Conservation (phyloP, 2,329 filamentous ascomycete species). For the Dactylonectria estremocensis region DNA sequence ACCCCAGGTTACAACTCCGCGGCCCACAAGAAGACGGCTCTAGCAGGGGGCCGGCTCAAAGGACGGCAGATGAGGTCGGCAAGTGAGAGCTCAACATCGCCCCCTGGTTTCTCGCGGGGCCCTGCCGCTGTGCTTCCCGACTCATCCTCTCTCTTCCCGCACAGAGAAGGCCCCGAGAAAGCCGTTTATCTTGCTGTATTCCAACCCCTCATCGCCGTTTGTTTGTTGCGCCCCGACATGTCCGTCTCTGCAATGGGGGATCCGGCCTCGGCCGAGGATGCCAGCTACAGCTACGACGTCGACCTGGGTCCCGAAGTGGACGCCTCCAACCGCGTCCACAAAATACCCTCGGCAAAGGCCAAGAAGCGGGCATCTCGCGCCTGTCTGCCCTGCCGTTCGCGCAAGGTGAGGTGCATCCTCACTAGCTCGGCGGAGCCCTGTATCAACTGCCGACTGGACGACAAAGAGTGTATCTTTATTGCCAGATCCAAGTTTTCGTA, state of each 20-base stretch:
- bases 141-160: constrained; percentile 7
- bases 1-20: constrained; percentile 18
- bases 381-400: constrained; percentile 42
- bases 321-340: constrained; percentile 15
- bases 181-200: not conserved
- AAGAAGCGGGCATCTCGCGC: constrained; percentile 44
- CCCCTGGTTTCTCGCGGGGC: constrained; percentile 10
- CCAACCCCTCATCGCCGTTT: not conserved
- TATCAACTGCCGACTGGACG: constrained; percentile 46
- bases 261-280: constrained; percentile 7
- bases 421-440: constrained; percentile 42
- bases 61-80: constrained; percentile 22
- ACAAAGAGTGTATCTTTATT: constrained; percentile 44
- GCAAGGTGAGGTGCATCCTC: constrained; percentile 47
- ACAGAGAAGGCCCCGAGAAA: not conserved
- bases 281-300: constrained; percentile 16
- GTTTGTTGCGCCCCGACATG: not conserved
- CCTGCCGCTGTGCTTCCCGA: constrained; percentile 1
- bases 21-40: constrained; percentile 7
- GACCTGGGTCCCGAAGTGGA: constrained; percentile 17
- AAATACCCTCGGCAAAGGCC: constrained; percentile 29
- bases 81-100: not conserved
- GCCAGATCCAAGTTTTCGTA: constrained; percentile 41
- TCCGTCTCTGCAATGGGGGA: constrained; percentile 17
- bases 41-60: constrained; percentile 13